Conservation (phyloP, 768 basidiomycete species). For the Naganishia onofrii region DNA sequence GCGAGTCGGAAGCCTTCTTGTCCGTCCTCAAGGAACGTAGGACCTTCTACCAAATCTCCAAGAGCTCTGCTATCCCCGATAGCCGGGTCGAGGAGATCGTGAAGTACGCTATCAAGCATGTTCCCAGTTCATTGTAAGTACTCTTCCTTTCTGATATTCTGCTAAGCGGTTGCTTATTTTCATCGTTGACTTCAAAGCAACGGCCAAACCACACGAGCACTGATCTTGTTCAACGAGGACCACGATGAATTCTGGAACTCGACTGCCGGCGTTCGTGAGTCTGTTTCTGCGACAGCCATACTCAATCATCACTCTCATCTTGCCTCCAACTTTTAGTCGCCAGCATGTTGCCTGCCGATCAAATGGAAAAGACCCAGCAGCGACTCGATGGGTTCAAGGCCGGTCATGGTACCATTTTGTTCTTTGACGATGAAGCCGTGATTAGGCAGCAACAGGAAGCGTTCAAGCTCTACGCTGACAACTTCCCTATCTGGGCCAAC, state of each 20-base stretch:
- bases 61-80: conserved; percentile 44
- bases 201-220: conserved; percentile 50
- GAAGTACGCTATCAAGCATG: conserved; percentile 48
- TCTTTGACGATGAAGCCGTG: conserved; percentile 50
- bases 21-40: conserved; percentile 50
- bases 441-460: conserved; percentile 39
- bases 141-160: not conserved
- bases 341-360: conserved; percentile 29
- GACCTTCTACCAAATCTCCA: conserved; percentile 48
- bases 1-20: conserved; percentile 42
- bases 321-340: not conserved
- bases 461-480: conserved; percentile 38
- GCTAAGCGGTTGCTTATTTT: not conserved
- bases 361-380: conserved; percentile 30
- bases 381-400: conserved; percentile 43
- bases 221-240: conserved; percentile 48
- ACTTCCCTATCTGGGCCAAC: conserved; percentile 39
- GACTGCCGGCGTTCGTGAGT: conserved; percentile 33
- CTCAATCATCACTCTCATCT: not conserved
- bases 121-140: conserved; percentile 46
- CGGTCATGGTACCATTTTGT: conserved; percentile 52
- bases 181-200: conserved; percentile 36
- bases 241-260: conserved; percentile 49
- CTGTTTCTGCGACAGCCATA: not conserved
- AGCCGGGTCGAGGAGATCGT: conserved; percentile 48